Conservation (phyloP, 306 rosid species). For the Bauhinia variegata region DNA sequence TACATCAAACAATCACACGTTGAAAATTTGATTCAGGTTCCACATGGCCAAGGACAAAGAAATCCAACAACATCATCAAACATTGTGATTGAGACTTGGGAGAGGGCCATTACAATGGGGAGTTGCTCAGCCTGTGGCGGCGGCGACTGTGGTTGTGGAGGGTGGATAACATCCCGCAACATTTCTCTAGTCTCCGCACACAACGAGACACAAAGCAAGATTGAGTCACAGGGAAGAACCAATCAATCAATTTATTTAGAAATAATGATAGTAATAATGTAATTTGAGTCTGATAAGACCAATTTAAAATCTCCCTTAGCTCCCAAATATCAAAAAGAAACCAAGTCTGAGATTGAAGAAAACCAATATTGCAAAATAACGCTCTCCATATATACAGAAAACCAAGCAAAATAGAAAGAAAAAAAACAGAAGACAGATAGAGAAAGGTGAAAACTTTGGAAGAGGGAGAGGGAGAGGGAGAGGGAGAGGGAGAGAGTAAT, state of each 20-base stretch:
- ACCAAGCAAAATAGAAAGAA: constrained; percentile 5
- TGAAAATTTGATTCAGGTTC: too few species aligned
- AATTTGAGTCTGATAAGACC: too few species aligned
- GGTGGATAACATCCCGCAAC: constrained; percentile 69
- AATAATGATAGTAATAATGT: too few species aligned
- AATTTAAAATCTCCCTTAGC: not conserved
- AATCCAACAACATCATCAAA: not conserved
- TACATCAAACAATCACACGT: too few species aligned
- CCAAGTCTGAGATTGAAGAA: constrained; percentile 1
- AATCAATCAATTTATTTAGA: too few species aligned
- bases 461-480: constrained; percentile 31
- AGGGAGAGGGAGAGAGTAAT: not conserved
- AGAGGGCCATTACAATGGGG: constrained; percentile 48
- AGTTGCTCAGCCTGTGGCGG: constrained; percentile 45
- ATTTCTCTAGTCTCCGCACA: constrained; percentile 8
- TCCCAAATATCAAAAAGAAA: not conserved
- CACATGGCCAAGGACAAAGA: too few species aligned
- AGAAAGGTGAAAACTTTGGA: constrained; percentile 13
- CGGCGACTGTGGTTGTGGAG: constrained; percentile 37
- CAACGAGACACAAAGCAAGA: too few species aligned
- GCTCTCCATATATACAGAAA: constrained; percentile 35
- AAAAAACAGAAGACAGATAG: constrained; percentile 16
- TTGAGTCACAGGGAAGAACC: too few species aligned
- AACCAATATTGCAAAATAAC: constrained; percentile 40
- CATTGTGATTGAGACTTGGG: constrained; percentile 12